Percentiles rank a stretch among this genome's conserved stretches.
phyloP scores from a whole-genome alignment of 192 early-diverging fungal species.

The Backusella luteola region DNA sequence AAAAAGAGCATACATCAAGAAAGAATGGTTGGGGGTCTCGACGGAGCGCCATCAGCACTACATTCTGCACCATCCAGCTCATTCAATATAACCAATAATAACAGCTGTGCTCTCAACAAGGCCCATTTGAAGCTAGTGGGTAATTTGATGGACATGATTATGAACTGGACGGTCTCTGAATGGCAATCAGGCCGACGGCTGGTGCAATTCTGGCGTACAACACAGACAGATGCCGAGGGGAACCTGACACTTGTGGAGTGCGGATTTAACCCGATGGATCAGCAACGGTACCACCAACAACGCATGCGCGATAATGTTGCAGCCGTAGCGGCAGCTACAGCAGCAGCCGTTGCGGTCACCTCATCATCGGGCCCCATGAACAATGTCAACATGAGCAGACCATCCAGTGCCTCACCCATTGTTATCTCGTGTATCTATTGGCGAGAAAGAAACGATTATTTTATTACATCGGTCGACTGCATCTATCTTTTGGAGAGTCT shows the following conservation, averaged over 20 bases:
- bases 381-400: conserved; percentile 1
- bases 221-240: background rate
- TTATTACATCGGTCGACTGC: conserved; percentile 78
- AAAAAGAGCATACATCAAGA: background rate
- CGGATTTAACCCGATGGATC: conserved; percentile 7
- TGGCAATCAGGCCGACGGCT: conserved; percentile 61
- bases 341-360: background rate
- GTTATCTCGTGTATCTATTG: conserved; percentile 84
- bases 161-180: conserved; percentile 66
- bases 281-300: conserved; percentile 3
- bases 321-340: background rate
- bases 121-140: conserved; percentile 67
- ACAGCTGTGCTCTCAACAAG: conserved; percentile 56
- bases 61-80: background rate
- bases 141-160: conserved; percentile 64
- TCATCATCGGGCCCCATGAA: background rate
- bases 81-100: conserved; percentile 1
- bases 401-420: conserved; percentile 31
- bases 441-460: conserved; percentile 69
- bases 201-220: conserved; percentile 66
- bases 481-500: conserved; percentile 73
- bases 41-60: background rate
- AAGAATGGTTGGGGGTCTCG: background rate
- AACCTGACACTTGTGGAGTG: background rate
- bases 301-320: conserved; percentile 10